Conservation (phyloP, 345 rosid genomes). For the Pistacia atlantica region DNA sequence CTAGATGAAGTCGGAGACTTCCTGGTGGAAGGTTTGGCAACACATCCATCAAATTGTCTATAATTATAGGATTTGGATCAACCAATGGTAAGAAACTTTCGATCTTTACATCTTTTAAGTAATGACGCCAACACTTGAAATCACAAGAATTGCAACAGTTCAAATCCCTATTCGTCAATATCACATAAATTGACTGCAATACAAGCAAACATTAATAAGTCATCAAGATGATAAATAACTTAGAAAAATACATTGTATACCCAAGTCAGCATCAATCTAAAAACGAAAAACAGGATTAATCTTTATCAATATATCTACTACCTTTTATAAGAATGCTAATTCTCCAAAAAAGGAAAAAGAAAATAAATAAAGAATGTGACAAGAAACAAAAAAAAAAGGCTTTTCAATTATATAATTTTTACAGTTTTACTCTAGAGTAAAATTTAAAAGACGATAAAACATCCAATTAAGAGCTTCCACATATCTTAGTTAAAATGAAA, state of each 20-base stretch:
- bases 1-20: neutral
- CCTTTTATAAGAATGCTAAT: no score
- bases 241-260: neutral
- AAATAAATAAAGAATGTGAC: no score
- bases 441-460: no score
- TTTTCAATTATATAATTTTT: no score
- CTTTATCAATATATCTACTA: no score
- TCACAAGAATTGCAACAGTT: neutral
- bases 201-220: neutral
- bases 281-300: no score
- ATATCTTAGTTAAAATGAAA: neutral
- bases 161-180: neutral
- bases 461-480: no score
- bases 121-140: conserved; percentile 8
- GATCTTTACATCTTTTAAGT: neutral
- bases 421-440: no score
- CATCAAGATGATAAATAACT: neutral
- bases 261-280: no score
- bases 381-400: no score
- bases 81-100: neutral
- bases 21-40: neutral
- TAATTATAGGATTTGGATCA: neutral
- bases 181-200: neutral
- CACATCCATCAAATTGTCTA: neutral
- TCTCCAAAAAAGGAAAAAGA: no score